Conservation (phyloP, 495 filamentous ascomycete genomes). For the Talaromyces liani region DNA sequence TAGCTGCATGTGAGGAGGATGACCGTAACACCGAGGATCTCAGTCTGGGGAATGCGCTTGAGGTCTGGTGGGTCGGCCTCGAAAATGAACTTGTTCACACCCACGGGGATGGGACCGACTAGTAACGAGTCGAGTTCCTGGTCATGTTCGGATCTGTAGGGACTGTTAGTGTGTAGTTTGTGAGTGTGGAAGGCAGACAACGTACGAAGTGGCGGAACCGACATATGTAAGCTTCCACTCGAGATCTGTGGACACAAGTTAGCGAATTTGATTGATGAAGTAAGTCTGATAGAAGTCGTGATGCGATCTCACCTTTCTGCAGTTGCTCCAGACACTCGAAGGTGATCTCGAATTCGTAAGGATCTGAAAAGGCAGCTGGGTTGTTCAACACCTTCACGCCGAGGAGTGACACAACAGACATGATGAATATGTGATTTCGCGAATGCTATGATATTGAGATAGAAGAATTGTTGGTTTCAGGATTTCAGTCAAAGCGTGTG, state of each 20-base stretch:
- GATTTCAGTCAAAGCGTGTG: neutral
- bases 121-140: constrained; percentile 96
- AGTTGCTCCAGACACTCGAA: constrained; percentile 94
- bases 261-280: neutral
- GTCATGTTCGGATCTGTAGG: constrained; percentile 78
- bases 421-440: constrained; percentile 34
- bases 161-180: constrained; percentile 17
- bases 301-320: constrained; percentile 64
- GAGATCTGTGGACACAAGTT: constrained; percentile 55
- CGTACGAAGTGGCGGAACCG: constrained; percentile 92
- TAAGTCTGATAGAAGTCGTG: neutral
- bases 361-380: constrained; percentile 78
- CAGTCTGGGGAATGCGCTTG: constrained; percentile 80
- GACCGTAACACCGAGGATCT: constrained; percentile 95
- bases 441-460: neutral
- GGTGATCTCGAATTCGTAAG: constrained; percentile 96
- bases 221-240: constrained; percentile 99
- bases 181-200: constrained; percentile 13
- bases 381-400: constrained; percentile 96
- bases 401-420: constrained; percentile 95
- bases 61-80: constrained; percentile 89
- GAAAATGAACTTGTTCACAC: constrained; percentile 98
- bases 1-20: constrained; percentile 96
- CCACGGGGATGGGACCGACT: constrained; percentile 91
- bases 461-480: neutral